Evolutionary conservation across 495 filamentous ascomycete species (phyloP).

Genomic region (Bacidia rubella): DNA sequence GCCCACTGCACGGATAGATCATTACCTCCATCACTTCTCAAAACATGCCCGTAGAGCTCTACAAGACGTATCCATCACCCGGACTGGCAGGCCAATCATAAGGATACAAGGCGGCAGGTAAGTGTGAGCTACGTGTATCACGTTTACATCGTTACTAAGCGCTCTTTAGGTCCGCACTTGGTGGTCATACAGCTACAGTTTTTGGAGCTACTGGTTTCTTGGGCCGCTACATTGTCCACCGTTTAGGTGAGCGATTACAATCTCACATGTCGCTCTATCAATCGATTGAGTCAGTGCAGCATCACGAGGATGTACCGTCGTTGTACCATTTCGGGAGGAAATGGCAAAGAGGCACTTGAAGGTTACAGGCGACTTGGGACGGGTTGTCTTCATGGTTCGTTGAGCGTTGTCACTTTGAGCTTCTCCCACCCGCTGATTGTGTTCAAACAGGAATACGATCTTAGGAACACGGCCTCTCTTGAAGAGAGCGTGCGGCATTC

Average conservation of each 20-base stretch:
- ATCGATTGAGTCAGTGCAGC: constrained; percentile 34
- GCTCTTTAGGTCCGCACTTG: constrained; percentile 55
- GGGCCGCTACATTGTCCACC: constrained; percentile 93
- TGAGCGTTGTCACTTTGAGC: neutral
- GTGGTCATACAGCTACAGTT: constrained; percentile 91
- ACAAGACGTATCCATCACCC: constrained; percentile 69
- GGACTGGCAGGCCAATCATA: constrained; percentile 78
- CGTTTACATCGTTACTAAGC: neutral
- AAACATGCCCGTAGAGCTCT: constrained; percentile 26
- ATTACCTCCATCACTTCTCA: neutral
- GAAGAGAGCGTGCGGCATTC: constrained; percentile 95
- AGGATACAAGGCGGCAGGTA: constrained; percentile 74
- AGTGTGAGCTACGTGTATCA: constrained; percentile 24
- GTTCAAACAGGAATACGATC: constrained; percentile 66
- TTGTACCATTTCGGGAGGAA: constrained; percentile 91
- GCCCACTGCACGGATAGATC: neutral
- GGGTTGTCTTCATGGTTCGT: constrained; percentile 66
- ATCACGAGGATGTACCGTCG: constrained; percentile 79
- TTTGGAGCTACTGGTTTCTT: constrained; percentile 96
- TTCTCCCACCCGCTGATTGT: neutral
- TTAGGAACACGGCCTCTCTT: constrained; percentile 88
- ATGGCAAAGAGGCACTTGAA: constrained; percentile 96
- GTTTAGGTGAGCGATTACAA: constrained; percentile 52
- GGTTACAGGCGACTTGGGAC: constrained; percentile 82
- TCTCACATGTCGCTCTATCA: neutral